These are phyloP conservation scores for Salix purpurea DNA, from an alignment of 345 rosid genomes.

Conservation along the genomic window DNA sequence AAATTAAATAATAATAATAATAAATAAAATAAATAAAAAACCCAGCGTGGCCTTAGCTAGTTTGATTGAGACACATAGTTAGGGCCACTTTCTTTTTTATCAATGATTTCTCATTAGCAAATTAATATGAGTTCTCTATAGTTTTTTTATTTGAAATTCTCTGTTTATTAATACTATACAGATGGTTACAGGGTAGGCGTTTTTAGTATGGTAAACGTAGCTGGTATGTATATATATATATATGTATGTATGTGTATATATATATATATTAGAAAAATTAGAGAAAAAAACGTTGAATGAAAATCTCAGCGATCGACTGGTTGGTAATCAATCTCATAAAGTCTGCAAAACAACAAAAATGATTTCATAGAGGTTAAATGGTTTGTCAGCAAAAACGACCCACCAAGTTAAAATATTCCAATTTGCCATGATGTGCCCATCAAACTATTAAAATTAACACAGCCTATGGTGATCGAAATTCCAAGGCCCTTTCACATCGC, in stretches of 20 bases:
- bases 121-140: too few relatives aligned
- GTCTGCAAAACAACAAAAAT: conserved; percentile 33
- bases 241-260: too few relatives aligned
- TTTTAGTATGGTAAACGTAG: too few relatives aligned
- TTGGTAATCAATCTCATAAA: conserved; percentile 27
- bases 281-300: not conserved
- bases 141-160: too few relatives aligned
- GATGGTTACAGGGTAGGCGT: too few relatives aligned
- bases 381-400: conserved; percentile 33
- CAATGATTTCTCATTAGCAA: not conserved
- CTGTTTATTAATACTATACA: too few relatives aligned
- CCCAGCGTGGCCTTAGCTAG: conserved; percentile 3
- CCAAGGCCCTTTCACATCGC: conserved; percentile 29
- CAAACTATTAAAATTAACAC: not conserved
- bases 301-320: conserved; percentile 24
- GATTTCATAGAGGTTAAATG: not conserved
- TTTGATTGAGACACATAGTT: not conserved
- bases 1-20: not conserved
- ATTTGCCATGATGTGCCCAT: not conserved
- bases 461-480: conserved; percentile 1
- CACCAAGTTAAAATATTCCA: not conserved
- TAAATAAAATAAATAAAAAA: not conserved
- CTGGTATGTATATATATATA: too few relatives aligned
- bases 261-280: too few relatives aligned
- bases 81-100: not conserved